phyloP scores from a whole-genome alignment of 1,284 basidiomycete species.

The Coriolopsis trogii region DNA sequence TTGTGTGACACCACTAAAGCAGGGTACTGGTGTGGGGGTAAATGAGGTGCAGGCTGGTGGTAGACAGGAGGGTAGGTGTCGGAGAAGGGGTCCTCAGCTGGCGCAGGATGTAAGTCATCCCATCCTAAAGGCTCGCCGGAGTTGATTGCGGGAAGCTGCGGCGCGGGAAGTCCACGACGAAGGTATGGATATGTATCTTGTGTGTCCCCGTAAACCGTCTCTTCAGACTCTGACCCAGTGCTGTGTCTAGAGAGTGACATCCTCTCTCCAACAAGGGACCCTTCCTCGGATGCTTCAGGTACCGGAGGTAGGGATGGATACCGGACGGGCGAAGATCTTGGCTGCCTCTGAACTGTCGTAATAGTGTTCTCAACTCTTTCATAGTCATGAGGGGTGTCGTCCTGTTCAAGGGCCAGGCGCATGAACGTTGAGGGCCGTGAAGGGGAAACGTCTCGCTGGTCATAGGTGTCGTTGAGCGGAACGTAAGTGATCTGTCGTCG shows the following conservation, averaged over 20 bases:
- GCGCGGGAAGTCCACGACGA: background rate
- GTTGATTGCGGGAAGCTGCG: slow-evolving; percentile 33
- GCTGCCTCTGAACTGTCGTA: slow-evolving; percentile 20
- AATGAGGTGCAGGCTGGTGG: slow-evolving; percentile 15
- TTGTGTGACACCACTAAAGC: slow-evolving; percentile 12
- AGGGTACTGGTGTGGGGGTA: slow-evolving; percentile 5
- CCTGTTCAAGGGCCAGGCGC: slow-evolving; percentile 27
- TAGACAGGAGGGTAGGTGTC: slow-evolving; percentile 26
- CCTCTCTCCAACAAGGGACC: slow-evolving; percentile 20
- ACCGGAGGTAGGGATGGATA: slow-evolving; percentile 28
- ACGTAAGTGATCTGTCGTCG: slow-evolving; percentile 19
- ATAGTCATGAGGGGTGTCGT: slow-evolving; percentile 16
- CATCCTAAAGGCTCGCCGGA: slow-evolving; percentile 38
- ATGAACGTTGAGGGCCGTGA: slow-evolving; percentile 18
- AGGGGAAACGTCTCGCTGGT: slow-evolving; percentile 13
- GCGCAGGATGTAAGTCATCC: slow-evolving; percentile 22
- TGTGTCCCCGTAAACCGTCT: slow-evolving; percentile 20
- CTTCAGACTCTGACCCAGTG: too few relatives aligned
- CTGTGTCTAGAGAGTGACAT: slow-evolving; percentile 27
- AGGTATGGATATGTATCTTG: slow-evolving; percentile 8
- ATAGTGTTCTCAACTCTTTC: slow-evolving; percentile 22
- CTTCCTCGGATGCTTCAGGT: slow-evolving; percentile 27
- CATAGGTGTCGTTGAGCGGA: slow-evolving; percentile 20
- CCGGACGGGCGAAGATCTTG: slow-evolving; percentile 21
- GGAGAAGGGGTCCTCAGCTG: slow-evolving; percentile 33